Evolutionary conservation across 768 basidiomycete genomes (phyloP).

Genomic region (Kwoniella sp.): DNA sequence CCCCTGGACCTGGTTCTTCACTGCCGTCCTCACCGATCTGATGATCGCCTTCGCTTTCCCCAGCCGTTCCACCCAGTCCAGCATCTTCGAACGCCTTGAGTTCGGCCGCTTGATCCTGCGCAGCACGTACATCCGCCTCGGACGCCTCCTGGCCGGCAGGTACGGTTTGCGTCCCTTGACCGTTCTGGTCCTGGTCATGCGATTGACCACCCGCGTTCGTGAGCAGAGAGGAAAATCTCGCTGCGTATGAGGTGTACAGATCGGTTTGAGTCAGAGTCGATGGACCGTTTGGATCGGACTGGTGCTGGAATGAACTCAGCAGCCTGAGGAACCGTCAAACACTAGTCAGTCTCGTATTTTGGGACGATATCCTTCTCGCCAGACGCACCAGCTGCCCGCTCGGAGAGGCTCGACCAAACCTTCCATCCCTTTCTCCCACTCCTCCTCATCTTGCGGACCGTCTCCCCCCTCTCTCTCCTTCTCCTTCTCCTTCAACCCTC

Average conservation of each 20-base stretch:
- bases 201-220: constrained; percentile 3
- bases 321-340: constrained; percentile 11
- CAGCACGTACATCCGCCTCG: not conserved
- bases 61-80: not conserved
- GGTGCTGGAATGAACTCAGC: constrained; percentile 27
- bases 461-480: constrained; percentile 10
- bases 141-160: not conserved
- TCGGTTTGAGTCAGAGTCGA: constrained; percentile 29
- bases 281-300: constrained; percentile 15
- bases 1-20: not conserved
- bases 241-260: constrained; percentile 39
- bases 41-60: not conserved
- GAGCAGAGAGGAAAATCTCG: constrained; percentile 31
- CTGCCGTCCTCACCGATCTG: not conserved
- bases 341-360: not conserved
- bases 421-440: constrained; percentile 26
- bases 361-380: not conserved
- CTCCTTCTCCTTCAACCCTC: constrained; percentile 35
- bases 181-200: not conserved
- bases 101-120: constrained; percentile 2
- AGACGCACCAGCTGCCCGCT: constrained; percentile 38
- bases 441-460: constrained; percentile 1
- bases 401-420: constrained; percentile 38
- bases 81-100: constrained; percentile 15
- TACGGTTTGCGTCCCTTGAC: not conserved